Base-by-base conservation (phyloP, 1,284 basidiomycete genomes). In the Austroboletus olivaceoglutinosus region DNA sequence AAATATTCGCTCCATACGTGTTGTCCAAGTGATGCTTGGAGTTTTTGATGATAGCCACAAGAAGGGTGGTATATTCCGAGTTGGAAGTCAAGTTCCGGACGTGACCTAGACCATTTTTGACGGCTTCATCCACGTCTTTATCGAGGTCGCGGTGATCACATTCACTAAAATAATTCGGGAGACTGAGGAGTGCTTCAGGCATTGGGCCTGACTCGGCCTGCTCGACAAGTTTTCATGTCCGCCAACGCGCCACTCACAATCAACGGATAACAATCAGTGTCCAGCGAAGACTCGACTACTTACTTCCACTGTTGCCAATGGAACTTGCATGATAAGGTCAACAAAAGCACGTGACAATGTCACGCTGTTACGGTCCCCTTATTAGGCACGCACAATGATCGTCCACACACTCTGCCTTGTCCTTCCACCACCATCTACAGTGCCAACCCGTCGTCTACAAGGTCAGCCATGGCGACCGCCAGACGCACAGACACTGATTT, bases 321-420 rank as follows among this genome's bases (percentile, higher is more conserved):
- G n/a, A n/a, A n/a, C n/a, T n/a, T n/a, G n/a, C n/a, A n/a, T n/a
- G n/a, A n/a, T n/a, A n/a, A n/a, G n/a, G n/a, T n/a, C n/a, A 41
- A 44, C 21, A 1, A 27, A 43, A 19, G 10, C 51, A 58, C 53
- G 53, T 64, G 61, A 62, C 23, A 34, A 0, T 22, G 52, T 51
- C 41, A 50, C 47, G 21, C 38, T 34, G 52, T 59, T 50, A 65
- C 59, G 13, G 27, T 30, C 37, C 45, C 43, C 52, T 65, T 55
- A 62, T 53, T 15, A 51, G 34, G 15, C 21, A 31, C 30, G n/a
- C n/a, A 38, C 52, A 57, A 50, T 41, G 50, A 43, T 38, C 9
- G 23, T 5, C n/a, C n/a, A n/a, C n/a, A n/a, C n/a, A n/a, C n/a
- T 23, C 25, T 4, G 27, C 53, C 49, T 46, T 41, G 30, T 18